These are phyloP conservation scores for Millerozyma miso DNA, from an alignment of 805 yeast species.

Conservation along the genomic window DNA sequence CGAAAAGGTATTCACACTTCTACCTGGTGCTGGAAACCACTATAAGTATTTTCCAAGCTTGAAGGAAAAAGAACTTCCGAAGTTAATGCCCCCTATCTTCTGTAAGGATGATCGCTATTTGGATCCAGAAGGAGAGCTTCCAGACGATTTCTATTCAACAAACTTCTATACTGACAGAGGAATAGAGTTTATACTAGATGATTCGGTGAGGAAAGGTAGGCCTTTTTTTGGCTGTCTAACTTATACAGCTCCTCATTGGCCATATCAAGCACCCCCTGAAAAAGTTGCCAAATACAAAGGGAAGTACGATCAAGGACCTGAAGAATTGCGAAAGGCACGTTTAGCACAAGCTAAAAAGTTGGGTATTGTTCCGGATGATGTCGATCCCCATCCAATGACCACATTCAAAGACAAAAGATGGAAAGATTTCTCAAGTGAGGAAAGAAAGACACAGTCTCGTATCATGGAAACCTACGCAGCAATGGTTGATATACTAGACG, in stretches of 20 bases:
- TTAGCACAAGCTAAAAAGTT: constrained; percentile 35
- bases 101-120: constrained; percentile 34
- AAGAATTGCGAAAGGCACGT: constrained; percentile 35
- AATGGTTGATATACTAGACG: constrained; percentile 55
- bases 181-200: constrained; percentile 28
- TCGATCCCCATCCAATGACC: constrained; percentile 41
- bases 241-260: constrained; percentile 68
- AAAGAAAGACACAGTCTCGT: constrained; percentile 33
- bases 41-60: constrained; percentile 42
- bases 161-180: constrained; percentile 42
- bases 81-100: constrained; percentile 37
- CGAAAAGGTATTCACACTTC: constrained; percentile 44
- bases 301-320: constrained; percentile 47
- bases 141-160: constrained; percentile 47
- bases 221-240: constrained; percentile 55
- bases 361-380: constrained; percentile 45
- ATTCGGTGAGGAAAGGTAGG: constrained; percentile 28
- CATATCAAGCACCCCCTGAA: constrained; percentile 54
- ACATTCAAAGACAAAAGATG: constrained; percentile 40
- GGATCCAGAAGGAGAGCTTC: constrained; percentile 34
- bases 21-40: constrained; percentile 57
- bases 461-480: constrained; percentile 59
- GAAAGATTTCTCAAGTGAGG: constrained; percentile 37
- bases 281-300: constrained; percentile 46
- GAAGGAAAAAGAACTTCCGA: constrained; percentile 21